A percentile compares a stretch with the other conserved stretches of the same genome.
Conservation (phyloP, 2,329 filamentous ascomycete genomes). For the Colletotrichum sp. region DNA sequence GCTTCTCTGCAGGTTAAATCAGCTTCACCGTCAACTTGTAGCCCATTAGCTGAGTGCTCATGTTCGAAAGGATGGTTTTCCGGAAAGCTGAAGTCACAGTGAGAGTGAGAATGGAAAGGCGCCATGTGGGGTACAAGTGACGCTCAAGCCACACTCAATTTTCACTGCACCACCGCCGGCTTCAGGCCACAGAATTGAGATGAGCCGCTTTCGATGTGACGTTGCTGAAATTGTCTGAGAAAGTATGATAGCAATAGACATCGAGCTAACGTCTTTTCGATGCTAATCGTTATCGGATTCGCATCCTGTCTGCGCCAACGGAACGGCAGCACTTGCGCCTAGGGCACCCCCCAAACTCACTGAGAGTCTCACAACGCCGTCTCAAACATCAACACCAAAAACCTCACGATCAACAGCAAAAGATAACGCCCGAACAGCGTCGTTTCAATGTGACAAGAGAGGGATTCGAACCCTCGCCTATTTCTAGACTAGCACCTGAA, state of each 20-base stretch:
- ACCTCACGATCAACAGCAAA: neutral
- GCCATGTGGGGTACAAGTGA: neutral
- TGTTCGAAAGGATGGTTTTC: neutral
- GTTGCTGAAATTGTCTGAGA: neutral
- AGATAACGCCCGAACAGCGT: neutral
- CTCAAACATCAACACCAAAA: neutral
- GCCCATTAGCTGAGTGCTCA: neutral
- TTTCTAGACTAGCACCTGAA: neutral
- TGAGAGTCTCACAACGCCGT: neutral
- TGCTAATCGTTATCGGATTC: neutral
- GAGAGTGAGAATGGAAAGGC: neutral
- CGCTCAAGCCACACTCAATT: conserved; percentile 20
- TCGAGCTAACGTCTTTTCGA: neutral
- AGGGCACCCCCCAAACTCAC: neutral
- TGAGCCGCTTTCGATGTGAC: neutral
- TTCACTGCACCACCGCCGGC: neutral
- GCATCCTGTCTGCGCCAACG: neutral
- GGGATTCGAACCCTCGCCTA: neutral
- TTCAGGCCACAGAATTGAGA: neutral
- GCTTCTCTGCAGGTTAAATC: neutral
- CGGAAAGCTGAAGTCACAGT: neutral
- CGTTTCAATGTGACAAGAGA: neutral
- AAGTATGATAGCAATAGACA: neutral
- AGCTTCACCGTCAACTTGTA: neutral
- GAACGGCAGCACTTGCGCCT: neutral